Evolutionary conservation across 768 basidiomycete species (phyloP), one percentile per base, ranked within the genome.

Genomic region (Mycena venus): DNA sequence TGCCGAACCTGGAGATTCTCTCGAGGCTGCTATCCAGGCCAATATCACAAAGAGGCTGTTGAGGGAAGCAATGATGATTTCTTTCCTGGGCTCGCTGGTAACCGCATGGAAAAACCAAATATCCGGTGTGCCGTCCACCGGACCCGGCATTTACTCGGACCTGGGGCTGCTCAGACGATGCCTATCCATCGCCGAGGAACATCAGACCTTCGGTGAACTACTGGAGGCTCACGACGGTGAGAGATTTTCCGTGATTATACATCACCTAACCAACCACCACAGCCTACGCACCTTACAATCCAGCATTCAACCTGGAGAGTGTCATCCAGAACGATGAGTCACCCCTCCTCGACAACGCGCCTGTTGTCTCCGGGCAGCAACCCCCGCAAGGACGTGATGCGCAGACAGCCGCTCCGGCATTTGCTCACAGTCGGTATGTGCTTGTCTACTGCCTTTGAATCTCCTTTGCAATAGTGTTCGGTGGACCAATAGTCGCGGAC

Each of bases 61-160:
- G 8, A 7, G 36, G 36, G 36, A 38, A 7, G 36, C 36, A 38
- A 38, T 7, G 36, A 38, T 38, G 36, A 38, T 38, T 8, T 38
- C 7, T 14, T 8, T 38, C 36, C 36, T 38, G 36, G 14, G 14
- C 7, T 38, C 36, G 36, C 36, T 38, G 36, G 36, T 38, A 38
- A 38, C 36, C 14, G 36, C 36, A 14, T 38, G 36, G 36, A 38
- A 14, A 14, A 14, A 38, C 14, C 36, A 14, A 7, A 38, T 38
- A 7, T 38, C 8, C 36, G 36, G 36, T 38, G 36, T 55, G 25
- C 21, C 23, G 40, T 68, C 25, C 29, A 60, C 29, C 21, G 67
- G 67, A 5, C 67, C 58, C 3, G 67, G 67, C 8, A 40, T 60
- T 17, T 32, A 59, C 49, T 68, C 67, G n/a, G 56, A 68, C 7